phyloP scores from a whole-genome alignment of 2,329 filamentous ascomycete species.

The Westerdykella ornata region DNA sequence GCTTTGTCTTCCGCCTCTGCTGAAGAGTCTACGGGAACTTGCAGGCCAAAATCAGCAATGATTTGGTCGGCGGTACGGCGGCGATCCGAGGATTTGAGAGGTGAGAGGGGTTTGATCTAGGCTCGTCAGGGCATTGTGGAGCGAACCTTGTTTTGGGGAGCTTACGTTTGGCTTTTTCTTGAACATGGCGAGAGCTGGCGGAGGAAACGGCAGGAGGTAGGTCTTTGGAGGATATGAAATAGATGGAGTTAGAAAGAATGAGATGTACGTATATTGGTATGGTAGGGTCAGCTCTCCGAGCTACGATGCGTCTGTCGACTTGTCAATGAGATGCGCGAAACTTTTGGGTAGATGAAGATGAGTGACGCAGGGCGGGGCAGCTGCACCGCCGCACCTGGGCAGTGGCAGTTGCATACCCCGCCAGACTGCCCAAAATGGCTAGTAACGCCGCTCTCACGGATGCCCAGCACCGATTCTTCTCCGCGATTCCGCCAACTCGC shows the following conservation, averaged over 20 bases:
- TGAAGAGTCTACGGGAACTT: constrained; percentile 38
- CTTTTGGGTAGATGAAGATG: neutral
- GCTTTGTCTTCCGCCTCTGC: constrained; percentile 40
- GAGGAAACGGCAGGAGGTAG: too few species aligned
- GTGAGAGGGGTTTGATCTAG: constrained; percentile 60
- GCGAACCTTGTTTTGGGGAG: neutral
- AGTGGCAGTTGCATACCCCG: too few species aligned
- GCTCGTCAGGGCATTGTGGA: constrained; percentile 2
- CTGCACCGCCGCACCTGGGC: too few species aligned
- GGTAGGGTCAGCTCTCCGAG: too few species aligned
- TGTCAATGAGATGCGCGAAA: too few species aligned
- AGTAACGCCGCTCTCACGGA: too few species aligned
- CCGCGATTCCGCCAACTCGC: too few species aligned
- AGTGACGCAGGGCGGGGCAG: neutral
- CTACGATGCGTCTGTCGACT: too few species aligned
- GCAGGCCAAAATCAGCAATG: constrained; percentile 54
- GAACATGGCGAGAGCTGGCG: constrained; percentile 54
- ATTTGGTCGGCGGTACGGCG: constrained; percentile 61
- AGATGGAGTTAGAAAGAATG: neutral
- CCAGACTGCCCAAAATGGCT: too few species aligned
- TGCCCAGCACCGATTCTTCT: too few species aligned
- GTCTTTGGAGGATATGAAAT: neutral
- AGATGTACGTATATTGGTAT: neutral
- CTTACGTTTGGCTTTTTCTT: constrained; percentile 56
- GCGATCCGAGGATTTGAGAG: constrained; percentile 60